These are phyloP conservation scores for Hanseniaspora singularis DNA, from an alignment of 805 yeast species.

Conservation along the genomic window DNA sequence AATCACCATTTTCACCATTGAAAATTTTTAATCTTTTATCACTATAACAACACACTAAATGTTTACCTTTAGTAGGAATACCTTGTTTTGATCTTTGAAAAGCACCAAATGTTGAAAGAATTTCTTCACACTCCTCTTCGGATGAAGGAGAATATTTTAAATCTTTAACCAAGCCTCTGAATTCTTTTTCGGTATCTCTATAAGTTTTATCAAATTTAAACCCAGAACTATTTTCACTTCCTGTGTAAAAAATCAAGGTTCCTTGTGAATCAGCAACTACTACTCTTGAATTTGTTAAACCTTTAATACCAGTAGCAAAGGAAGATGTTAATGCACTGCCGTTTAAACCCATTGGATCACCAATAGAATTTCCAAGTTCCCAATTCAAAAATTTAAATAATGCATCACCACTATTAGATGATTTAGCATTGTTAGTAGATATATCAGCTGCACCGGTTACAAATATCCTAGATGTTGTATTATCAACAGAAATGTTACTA, in stretches of 20 bases:
- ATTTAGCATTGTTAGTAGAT: background rate
- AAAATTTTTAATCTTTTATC: slow-evolving; percentile 68
- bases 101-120: slow-evolving; percentile 9
- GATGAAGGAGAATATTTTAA: slow-evolving; percentile 65
- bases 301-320: slow-evolving; percentile 10
- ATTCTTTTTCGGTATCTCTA: slow-evolving; percentile 51
- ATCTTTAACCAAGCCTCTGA: slow-evolving; percentile 59
- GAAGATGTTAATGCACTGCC: slow-evolving; percentile 4
- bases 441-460: slow-evolving; percentile 8
- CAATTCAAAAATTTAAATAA: slow-evolving; percentile 27
- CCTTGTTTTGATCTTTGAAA: slow-evolving; percentile 13
- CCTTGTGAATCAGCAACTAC: slow-evolving; percentile 78
- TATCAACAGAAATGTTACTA: slow-evolving; percentile 13
- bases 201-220: slow-evolving; percentile 69
- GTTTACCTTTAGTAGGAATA: slow-evolving; percentile 26
- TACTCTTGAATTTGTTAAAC: slow-evolving; percentile 3
- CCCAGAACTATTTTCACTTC: slow-evolving; percentile 57
- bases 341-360: slow-evolving; percentile 37
- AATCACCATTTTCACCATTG: slow-evolving; percentile 81
- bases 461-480: slow-evolving; percentile 6
- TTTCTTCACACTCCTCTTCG: slow-evolving; percentile 33
- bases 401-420: slow-evolving; percentile 2
- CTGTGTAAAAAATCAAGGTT: slow-evolving; percentile 61
- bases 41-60: slow-evolving; percentile 67
- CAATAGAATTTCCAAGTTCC: slow-evolving; percentile 94